Base-by-base conservation (phyloP, 495 filamentous ascomycete species). In the Niebla homalea region DNA sequence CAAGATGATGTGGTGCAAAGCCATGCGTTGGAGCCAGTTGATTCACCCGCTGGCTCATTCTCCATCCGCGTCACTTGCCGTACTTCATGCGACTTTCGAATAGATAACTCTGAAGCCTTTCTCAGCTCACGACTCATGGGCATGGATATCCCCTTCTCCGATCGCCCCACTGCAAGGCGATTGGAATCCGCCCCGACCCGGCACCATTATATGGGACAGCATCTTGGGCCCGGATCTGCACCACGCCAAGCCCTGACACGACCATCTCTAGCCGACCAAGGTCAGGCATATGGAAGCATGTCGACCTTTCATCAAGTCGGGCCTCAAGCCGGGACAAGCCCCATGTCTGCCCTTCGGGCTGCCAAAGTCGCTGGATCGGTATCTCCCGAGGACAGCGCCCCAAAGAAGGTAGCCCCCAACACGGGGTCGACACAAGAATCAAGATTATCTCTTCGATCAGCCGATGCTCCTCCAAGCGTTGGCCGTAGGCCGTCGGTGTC, bases 51-150 rank as follows among this genome's bases (percentile, higher is more conserved):
- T 15, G 92, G 92, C 21, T 78, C 83, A 25, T 83, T 98, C 55
- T 81, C 80, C 32, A 78, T 89, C 43, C 74, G 84, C 37, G 84
- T 94, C 19, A 76, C 79, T 7, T 94, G 92, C 64, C 85, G 92
- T 49, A 84, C 76, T 35, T 84, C 88, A 59, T 93, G 84, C 66
- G 87, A 84, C 56, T 96, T 98, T 68, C 79, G 85, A 16, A 79
- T 95, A 16, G 90, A 93, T 57, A 87, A 94, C 59, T 81, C 87
- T 0, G 92, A 98, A 66, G 81, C 89, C 4, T 65, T 96, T 18
- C 61, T 98, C 32, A 95, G 90, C 66, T 95, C 89, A n/a, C 82
- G 85, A n/a, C 88, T 92, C 60, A 89, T 95, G 78, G 87, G 87
- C 15, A 76, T 84, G 15, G 89, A 96, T 58, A 87, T 95, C 60